phyloP scores from a whole-genome alignment of 2,329 filamentous ascomycete species.

The Septoria petroselini region DNA sequence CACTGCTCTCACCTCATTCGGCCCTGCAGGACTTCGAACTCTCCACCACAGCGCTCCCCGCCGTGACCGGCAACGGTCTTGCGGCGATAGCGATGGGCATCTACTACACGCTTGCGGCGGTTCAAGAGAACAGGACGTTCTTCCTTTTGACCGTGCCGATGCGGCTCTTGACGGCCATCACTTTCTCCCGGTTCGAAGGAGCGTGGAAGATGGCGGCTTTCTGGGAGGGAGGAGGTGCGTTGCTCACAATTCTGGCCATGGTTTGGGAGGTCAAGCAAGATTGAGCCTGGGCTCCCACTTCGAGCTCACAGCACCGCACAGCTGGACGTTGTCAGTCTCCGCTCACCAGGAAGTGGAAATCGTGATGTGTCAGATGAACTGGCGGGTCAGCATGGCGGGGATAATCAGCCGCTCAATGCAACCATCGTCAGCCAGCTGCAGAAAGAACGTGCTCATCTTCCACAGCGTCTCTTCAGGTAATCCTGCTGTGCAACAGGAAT shows the following conservation, averaged over 20 bases:
- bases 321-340: no score
- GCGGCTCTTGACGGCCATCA: background rate
- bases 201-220: background rate
- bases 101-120: background rate
- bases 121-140: background rate
- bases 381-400: no score
- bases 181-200: background rate
- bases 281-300: no score
- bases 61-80: background rate
- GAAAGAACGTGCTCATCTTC: no score
- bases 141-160: slow-evolving; percentile 2
- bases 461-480: background rate
- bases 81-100: slow-evolving; percentile 2
- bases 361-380: no score
- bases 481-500: background rate
- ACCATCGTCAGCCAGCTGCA: no score
- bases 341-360: no score
- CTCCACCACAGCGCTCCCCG: background rate
- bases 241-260: background rate
- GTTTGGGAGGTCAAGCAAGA: background rate
- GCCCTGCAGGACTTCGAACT: background rate
- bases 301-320: no score
- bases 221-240: background rate
- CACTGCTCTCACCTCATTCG: background rate
- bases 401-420: no score